A percentile compares a stretch with the other conserved stretches of the same genome.
Conservation (phyloP, 1,139 yeast species). For the Candida sp. region DNA sequence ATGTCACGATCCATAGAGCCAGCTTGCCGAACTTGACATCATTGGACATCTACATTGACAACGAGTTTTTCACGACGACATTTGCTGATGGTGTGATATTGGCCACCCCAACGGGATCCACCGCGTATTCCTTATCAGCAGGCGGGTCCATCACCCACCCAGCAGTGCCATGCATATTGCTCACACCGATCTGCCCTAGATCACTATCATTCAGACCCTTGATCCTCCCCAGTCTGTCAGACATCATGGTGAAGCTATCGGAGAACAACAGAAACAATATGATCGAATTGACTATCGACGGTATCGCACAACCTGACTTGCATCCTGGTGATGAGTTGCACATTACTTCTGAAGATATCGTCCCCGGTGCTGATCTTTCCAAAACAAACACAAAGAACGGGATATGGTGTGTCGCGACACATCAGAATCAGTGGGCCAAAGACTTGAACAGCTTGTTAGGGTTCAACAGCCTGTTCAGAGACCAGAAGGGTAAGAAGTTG, state of each 20-base stretch:
- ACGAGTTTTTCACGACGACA: slow-evolving; percentile 83
- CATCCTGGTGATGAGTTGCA: slow-evolving; percentile 81
- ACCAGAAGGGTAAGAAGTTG: slow-evolving; percentile 15
- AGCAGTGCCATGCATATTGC: slow-evolving; percentile 75
- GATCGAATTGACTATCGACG: slow-evolving; percentile 76
- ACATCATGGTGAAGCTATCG: slow-evolving; percentile 69
- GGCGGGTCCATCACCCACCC: slow-evolving; percentile 97
- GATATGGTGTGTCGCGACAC: slow-evolving; percentile 87
- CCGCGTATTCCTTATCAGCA: slow-evolving; percentile 88
- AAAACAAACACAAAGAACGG: slow-evolving; percentile 60
- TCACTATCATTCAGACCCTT: slow-evolving; percentile 88
- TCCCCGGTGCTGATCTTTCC: slow-evolving; percentile 2
- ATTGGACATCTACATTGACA: slow-evolving; percentile 81
- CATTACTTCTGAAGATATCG: slow-evolving; percentile 41
- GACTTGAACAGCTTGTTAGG: slow-evolving; percentile 89
- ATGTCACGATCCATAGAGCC: slow-evolving; percentile 87
- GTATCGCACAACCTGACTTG: slow-evolving; percentile 72
- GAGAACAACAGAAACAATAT: slow-evolving; percentile 44
- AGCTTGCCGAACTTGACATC: slow-evolving; percentile 85
- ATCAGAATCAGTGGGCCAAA: slow-evolving; percentile 88
- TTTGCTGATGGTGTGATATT: slow-evolving; percentile 90
- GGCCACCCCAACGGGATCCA: slow-evolving; percentile 94
- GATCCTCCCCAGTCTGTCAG: slow-evolving; percentile 74
- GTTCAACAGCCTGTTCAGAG: slow-evolving; percentile 78
- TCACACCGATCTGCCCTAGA: slow-evolving; percentile 92